Evolutionary conservation across 2,329 filamentous ascomycete genomes (phyloP).

Genomic region (Dothidotthia symphoricarpi): DNA sequence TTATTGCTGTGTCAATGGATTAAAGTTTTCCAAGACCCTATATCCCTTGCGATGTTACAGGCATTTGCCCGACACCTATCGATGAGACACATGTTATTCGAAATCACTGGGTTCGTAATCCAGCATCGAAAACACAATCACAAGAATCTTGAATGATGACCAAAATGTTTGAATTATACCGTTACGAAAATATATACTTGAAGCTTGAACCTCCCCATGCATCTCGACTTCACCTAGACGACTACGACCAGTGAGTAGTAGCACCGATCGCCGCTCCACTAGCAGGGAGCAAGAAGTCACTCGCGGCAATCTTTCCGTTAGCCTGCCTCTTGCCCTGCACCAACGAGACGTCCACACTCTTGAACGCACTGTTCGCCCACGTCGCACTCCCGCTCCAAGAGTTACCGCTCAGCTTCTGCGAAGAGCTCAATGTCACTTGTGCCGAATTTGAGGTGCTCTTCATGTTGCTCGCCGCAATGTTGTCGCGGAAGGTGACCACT

Average conservation of each 20-base stretch:
- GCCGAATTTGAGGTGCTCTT: constrained; percentile 17
- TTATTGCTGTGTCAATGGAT: too few relatives aligned
- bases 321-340: constrained; percentile 43
- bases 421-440: constrained; percentile 18
- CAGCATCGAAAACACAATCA: too few relatives aligned
- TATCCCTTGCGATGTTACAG: too few relatives aligned
- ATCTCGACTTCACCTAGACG: neutral
- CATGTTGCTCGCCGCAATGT: constrained; percentile 42
- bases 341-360: constrained; percentile 37
- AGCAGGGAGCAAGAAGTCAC: constrained; percentile 46
- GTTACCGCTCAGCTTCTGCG: constrained; percentile 40
- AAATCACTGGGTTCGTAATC: too few relatives aligned
- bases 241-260: constrained; percentile 30
- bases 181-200: too few relatives aligned
- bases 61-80: too few relatives aligned
- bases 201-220: too few relatives aligned
- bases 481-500: constrained; percentile 40
- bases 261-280: constrained; percentile 43
- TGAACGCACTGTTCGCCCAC: constrained; percentile 44
- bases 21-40: too few relatives aligned
- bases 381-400: constrained; percentile 44
- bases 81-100: too few relatives aligned
- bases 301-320: constrained; percentile 44
- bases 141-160: too few relatives aligned
- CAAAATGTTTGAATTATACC: too few relatives aligned